A percentile compares a stretch with the other conserved stretches of the same genome.
Conservation (phyloP, 352 stramenopile species). For the Aphanomyces astaci region DNA sequence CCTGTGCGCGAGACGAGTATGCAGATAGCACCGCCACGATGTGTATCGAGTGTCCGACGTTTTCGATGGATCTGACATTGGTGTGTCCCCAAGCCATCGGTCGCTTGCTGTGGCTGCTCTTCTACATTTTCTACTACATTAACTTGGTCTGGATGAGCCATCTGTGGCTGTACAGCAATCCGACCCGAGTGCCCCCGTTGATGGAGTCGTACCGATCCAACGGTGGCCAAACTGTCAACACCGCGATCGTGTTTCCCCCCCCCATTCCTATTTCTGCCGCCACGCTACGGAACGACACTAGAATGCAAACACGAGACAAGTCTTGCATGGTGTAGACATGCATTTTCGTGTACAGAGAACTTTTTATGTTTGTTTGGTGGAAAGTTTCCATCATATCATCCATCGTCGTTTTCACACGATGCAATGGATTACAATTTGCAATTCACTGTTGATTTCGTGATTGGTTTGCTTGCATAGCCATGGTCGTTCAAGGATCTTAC, state of each 20-base stretch:
- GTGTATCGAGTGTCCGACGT: neutral
- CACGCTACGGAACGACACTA: neutral
- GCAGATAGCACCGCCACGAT: neutral
- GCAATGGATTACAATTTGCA: too few species aligned
- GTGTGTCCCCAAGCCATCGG: neutral
- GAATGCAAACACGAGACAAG: too few species aligned
- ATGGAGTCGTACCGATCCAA: neutral
- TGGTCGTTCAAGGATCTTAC: too few species aligned
- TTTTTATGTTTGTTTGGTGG: too few species aligned
- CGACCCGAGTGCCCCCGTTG: neutral
- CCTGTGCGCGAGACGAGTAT: neutral
- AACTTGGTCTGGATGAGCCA: neutral
- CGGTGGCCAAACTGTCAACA: constrained; percentile 9
- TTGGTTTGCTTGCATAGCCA: too few species aligned
- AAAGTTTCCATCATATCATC: too few species aligned
- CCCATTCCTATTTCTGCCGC: neutral
- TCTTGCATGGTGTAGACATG: too few species aligned
- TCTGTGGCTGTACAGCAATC: neutral
- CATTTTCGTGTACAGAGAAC: too few species aligned
- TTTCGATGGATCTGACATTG: neutral
- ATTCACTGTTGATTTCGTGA: too few species aligned
- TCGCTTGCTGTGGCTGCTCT: neutral
- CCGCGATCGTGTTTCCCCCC: neutral
- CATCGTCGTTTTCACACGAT: too few species aligned
- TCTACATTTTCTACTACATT: neutral